phyloP scores from a whole-genome alignment of 2,329 filamentous ascomycete genomes.

The Tolypocladium paradoxum region DNA sequence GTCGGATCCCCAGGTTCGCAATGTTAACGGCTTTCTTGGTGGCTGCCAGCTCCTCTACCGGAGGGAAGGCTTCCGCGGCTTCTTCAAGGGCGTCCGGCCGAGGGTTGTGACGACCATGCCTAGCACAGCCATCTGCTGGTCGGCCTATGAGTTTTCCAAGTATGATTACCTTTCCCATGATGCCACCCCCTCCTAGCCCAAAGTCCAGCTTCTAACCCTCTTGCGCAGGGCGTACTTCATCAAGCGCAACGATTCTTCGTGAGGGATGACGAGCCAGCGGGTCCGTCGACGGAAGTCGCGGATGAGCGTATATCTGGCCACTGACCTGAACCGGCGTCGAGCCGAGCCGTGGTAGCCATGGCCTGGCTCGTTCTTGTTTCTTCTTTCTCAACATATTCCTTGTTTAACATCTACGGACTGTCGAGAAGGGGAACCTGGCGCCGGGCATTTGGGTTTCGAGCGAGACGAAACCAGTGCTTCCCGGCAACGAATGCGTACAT shows the following conservation, averaged over 20 bases:
- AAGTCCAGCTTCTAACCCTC: not conserved
- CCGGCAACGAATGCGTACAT: not conserved
- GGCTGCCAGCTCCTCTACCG: slow-evolving; percentile 73
- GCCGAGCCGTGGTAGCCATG: not conserved
- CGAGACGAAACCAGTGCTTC: not conserved
- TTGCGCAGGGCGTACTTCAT: slow-evolving; percentile 47
- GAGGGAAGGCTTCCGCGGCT: slow-evolving; percentile 75
- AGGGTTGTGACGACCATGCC: slow-evolving; percentile 95
- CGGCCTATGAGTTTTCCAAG: slow-evolving; percentile 60
- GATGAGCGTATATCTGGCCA: not conserved
- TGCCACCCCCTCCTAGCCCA: not conserved
- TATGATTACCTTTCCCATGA: slow-evolving; percentile 25
- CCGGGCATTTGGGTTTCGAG: not conserved
- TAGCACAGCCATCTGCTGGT: slow-evolving; percentile 99
- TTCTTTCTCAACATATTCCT: not conserved
- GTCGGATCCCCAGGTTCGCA: slow-evolving; percentile 66
- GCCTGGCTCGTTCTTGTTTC: not conserved
- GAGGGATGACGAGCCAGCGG: slow-evolving; percentile 5
- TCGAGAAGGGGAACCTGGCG: not conserved
- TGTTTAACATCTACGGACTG: not conserved
- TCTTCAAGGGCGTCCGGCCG: slow-evolving; percentile 87
- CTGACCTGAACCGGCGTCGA: not conserved
- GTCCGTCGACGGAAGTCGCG: not conserved
- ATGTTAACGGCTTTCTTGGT: slow-evolving; percentile 70
- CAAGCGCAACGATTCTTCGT: slow-evolving; percentile 35